Evolutionary conservation across 371 early-diverging fungal species (phyloP).

Genomic region (Catenaria anguillulae): DNA sequence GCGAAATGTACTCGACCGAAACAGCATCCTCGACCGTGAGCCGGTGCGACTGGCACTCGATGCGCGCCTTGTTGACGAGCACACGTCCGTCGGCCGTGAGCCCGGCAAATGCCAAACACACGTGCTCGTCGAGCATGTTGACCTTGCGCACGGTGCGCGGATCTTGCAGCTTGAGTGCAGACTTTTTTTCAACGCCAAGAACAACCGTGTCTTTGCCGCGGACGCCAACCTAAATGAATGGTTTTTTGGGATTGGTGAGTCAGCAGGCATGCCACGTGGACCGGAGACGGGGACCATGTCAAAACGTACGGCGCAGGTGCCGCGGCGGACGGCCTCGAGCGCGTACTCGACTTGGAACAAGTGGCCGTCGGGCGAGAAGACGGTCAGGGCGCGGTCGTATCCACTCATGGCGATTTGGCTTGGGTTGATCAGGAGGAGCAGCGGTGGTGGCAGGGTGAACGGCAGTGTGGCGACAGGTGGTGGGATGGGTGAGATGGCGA

Average conservation of each 20-base stretch:
- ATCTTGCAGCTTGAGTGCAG: slow-evolving; percentile 90
- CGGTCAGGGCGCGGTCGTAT: slow-evolving; percentile 89
- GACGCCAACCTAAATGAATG: slow-evolving; percentile 86
- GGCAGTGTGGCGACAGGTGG: too few relatives aligned
- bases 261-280: background rate
- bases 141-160: slow-evolving; percentile 93
- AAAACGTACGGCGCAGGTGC: slow-evolving; percentile 76
- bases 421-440: too few relatives aligned
- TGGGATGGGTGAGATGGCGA: too few relatives aligned
- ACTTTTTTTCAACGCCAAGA: slow-evolving; percentile 95
- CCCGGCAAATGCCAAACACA: slow-evolving; percentile 93
- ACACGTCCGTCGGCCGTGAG: slow-evolving; percentile 94
- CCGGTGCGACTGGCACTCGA: slow-evolving; percentile 94
- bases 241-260: too few relatives aligned
- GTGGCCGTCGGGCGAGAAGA: slow-evolving; percentile 99
- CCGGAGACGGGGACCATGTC: background rate
- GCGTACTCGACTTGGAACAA: slow-evolving; percentile 99
- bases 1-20: slow-evolving; percentile 93
- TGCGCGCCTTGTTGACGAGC: slow-evolving; percentile 87
- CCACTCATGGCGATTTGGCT: slow-evolving; percentile 19
- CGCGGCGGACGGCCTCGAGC: slow-evolving; percentile 95
- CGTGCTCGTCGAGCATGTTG: slow-evolving; percentile 88
- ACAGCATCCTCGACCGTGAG: slow-evolving; percentile 96
- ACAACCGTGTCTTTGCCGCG: slow-evolving; percentile 84
- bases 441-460: too few relatives aligned